A percentile compares a stretch with the other conserved stretches of the same genome.
Evolutionary conservation across 2,329 filamentous ascomycete genomes (phyloP).

Genomic region (Alternaria triticimaculans): DNA sequence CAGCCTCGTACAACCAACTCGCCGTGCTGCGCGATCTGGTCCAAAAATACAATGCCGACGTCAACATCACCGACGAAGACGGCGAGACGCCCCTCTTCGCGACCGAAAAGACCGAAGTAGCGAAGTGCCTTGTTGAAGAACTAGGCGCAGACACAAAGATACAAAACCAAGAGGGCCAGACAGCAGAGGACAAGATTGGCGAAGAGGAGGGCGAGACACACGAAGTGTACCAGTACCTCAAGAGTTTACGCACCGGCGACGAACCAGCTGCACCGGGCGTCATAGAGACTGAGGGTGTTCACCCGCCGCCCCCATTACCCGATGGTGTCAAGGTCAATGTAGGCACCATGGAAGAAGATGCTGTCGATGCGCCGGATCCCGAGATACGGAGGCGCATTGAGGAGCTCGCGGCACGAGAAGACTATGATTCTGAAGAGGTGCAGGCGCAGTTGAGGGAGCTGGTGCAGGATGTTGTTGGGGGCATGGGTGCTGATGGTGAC

Average conservation of each 20-base stretch:
- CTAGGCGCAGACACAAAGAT: slow-evolving; percentile 72
- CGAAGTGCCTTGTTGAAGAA: slow-evolving; percentile 81
- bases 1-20: slow-evolving; percentile 88
- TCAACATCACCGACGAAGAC: slow-evolving; percentile 87
- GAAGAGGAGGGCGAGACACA: slow-evolving; percentile 78
- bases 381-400: slow-evolving; percentile 88
- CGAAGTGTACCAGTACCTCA: slow-evolving; percentile 75
- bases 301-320: slow-evolving; percentile 68
- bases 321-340: slow-evolving; percentile 79
- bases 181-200: slow-evolving; percentile 80
- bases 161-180: slow-evolving; percentile 76
- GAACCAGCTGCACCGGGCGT: slow-evolving; percentile 31
- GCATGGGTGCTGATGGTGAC: slow-evolving; percentile 67
- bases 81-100: slow-evolving; percentile 94
- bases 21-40: slow-evolving; percentile 79
- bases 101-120: slow-evolving; percentile 80
- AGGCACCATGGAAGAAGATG: slow-evolving; percentile 69
- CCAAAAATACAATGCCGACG: slow-evolving; percentile 75
- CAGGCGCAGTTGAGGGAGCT: slow-evolving; percentile 80
- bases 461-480: slow-evolving; percentile 79
- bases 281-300: slow-evolving; percentile 31
- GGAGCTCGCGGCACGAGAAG: slow-evolving; percentile 80
- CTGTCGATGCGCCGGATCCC: slow-evolving; percentile 71
- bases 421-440: slow-evolving; percentile 81
- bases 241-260: slow-evolving; percentile 31